These are phyloP conservation scores for Boletus reticulatus DNA, from an alignment of 768 basidiomycete species.

Conservation along the genomic window DNA sequence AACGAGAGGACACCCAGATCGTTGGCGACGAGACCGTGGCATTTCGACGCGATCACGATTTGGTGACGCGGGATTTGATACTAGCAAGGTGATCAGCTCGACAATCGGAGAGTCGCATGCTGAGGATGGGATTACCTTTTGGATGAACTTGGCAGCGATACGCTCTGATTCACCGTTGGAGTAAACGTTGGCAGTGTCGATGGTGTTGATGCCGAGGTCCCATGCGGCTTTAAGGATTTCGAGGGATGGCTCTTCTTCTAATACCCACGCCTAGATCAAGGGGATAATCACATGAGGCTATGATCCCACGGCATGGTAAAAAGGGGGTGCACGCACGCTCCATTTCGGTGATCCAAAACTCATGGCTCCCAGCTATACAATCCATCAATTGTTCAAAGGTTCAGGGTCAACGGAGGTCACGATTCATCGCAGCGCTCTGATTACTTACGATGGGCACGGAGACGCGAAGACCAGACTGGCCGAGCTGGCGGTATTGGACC, in stretches of 20 bases:
- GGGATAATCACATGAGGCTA: too few species aligned
- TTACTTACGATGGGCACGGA: too few species aligned
- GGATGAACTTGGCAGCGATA: constrained; percentile 36
- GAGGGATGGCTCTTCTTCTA: constrained; percentile 29
- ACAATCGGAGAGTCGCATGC: too few species aligned
- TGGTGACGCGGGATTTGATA: constrained; percentile 32
- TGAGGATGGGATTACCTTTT: constrained; percentile 24
- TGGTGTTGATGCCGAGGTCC: constrained; percentile 39
- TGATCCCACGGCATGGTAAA: neutral
- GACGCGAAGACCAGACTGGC: too few species aligned
- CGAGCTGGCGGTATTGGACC: too few species aligned
- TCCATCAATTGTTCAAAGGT: too few species aligned
- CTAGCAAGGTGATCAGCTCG: constrained; percentile 7
- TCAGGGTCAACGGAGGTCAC: too few species aligned
- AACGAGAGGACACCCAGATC: neutral
- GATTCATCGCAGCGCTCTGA: too few species aligned
- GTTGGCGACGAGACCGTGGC: constrained; percentile 13
- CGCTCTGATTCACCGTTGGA: constrained; percentile 36
- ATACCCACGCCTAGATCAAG: constrained; percentile 23
- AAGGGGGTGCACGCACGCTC: constrained; percentile 15
- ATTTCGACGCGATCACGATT: constrained; percentile 32
- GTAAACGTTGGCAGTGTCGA: constrained; percentile 39
- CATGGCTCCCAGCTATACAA: constrained; percentile 26
- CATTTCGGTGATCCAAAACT: constrained; percentile 29
- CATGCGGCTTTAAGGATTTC: constrained; percentile 37